Percentiles rank a stretch among this genome's conserved stretches.
Conservation (phyloP, 139 green algal species). For the Chlamydomonas eustigma region DNA sequence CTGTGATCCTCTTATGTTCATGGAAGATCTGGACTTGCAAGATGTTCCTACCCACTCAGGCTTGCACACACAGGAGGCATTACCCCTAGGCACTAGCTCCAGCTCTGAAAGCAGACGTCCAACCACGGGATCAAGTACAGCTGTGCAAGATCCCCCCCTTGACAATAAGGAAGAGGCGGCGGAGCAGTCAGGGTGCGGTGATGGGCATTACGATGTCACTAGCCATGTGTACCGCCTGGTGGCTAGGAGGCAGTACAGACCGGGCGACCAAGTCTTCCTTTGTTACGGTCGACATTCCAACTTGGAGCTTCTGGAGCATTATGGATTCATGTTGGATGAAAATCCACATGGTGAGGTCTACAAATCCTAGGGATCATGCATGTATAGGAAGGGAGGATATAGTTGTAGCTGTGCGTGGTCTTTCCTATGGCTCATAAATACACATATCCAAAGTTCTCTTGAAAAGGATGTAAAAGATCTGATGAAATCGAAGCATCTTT, state of each 20-base stretch:
- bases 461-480: neutral
- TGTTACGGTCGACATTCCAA: slow-evolving; percentile 88
- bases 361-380: neutral
- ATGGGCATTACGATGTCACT: slow-evolving; percentile 45
- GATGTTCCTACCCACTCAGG: too few relatives aligned
- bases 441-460: neutral
- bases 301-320: slow-evolving; percentile 80
- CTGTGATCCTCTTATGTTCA: too few relatives aligned
- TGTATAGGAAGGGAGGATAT: neutral
- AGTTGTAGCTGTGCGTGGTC: neutral
- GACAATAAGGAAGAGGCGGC: neutral
- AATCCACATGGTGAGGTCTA: slow-evolving; percentile 67
- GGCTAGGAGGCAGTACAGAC: slow-evolving; percentile 13
- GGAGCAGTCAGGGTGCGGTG: slow-evolving; percentile 25
- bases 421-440: neutral
- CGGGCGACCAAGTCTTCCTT: slow-evolving; percentile 56
- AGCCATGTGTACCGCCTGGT: slow-evolving; percentile 34
- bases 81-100: too few relatives aligned
- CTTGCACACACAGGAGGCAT: too few relatives aligned
- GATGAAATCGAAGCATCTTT: neutral
- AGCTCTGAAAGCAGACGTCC: too few relatives aligned
- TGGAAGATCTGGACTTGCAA: too few relatives aligned
- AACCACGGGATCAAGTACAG: too few relatives aligned
- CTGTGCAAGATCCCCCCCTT: too few relatives aligned
- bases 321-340: slow-evolving; percentile 77